Percentiles rank a stretch among this genome's conserved stretches.
Evolutionary conservation across 768 basidiomycete genomes (phyloP).

Genomic region (Chalciporus pseudorubinellus): DNA sequence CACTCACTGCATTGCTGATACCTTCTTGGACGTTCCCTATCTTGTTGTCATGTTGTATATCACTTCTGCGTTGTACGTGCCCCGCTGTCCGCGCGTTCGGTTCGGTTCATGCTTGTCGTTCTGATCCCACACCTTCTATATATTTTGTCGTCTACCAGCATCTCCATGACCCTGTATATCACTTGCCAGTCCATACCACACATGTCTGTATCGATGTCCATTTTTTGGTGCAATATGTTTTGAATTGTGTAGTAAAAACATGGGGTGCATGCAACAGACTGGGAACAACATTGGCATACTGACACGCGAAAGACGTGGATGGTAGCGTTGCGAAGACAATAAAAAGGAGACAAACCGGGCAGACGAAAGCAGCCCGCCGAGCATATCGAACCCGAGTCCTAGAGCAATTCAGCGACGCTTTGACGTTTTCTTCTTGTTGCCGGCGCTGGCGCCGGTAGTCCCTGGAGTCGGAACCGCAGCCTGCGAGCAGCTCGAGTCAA

Average conservation of each 20-base stretch:
- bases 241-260: not conserved
- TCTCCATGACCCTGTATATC: slow-evolving; percentile 14
- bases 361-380: not conserved
- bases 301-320: not conserved
- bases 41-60: slow-evolving; percentile 18
- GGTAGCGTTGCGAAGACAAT: not conserved
- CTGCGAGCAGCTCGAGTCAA: slow-evolving; percentile 7
- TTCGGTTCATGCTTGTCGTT: not conserved
- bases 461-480: not conserved
- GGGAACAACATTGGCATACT: not conserved
- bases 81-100: not conserved
- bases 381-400: not conserved
- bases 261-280: not conserved
- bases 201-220: slow-evolving; percentile 23
- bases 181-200: slow-evolving; percentile 10
- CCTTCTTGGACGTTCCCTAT: slow-evolving; percentile 22
- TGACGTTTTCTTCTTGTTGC: slow-evolving; percentile 20
- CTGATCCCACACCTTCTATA: too few species aligned
- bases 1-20: slow-evolving; percentile 11
- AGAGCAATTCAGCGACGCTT: slow-evolving; percentile 25
- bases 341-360: not conserved
- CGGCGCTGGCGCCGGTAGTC: not conserved
- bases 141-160: slow-evolving; percentile 1
- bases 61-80: slow-evolving; percentile 1
- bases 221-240: not conserved